A percentile compares a stretch with the other conserved stretches of the same genome.
Conservation (phyloP, 345 rosid genomes). For the Camelina sativa region DNA sequence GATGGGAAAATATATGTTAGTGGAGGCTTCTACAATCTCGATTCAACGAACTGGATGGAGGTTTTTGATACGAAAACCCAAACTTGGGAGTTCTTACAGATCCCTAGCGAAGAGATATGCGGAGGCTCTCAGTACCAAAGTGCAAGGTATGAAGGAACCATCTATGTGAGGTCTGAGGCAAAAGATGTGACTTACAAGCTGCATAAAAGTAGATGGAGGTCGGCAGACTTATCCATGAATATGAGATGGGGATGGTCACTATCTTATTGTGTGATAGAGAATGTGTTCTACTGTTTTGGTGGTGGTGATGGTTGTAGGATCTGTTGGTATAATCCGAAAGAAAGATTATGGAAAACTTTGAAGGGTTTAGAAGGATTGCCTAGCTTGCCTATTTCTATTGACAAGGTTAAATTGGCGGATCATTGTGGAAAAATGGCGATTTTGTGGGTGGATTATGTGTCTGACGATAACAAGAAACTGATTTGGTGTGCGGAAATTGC, state of each 20-base stretch:
- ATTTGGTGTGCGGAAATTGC: neutral
- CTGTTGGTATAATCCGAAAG: neutral
- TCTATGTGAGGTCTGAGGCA: neutral
- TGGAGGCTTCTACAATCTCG: neutral
- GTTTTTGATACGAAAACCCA: neutral
- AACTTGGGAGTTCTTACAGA: neutral
- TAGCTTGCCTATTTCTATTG: neutral
- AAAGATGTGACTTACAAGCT: neutral
- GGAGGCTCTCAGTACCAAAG: neutral
- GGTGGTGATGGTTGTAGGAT: neutral
- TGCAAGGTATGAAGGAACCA: neutral
- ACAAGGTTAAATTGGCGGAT: neutral
- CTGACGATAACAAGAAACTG: neutral
- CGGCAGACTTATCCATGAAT: neutral
- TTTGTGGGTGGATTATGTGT: neutral
- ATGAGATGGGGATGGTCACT: neutral
- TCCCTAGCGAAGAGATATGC: neutral
- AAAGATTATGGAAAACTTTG: neutral
- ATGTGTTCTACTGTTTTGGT: neutral
- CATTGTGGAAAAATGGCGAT: neutral
- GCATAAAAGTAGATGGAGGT: neutral
- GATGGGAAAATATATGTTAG: neutral
- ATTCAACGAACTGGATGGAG: neutral
- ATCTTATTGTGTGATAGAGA: slow-evolving; percentile 2
- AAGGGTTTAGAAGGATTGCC: neutral